Base-by-base conservation (phyloP, 2,329 filamentous ascomycete species). In the Amauroascus verrucosus region DNA sequence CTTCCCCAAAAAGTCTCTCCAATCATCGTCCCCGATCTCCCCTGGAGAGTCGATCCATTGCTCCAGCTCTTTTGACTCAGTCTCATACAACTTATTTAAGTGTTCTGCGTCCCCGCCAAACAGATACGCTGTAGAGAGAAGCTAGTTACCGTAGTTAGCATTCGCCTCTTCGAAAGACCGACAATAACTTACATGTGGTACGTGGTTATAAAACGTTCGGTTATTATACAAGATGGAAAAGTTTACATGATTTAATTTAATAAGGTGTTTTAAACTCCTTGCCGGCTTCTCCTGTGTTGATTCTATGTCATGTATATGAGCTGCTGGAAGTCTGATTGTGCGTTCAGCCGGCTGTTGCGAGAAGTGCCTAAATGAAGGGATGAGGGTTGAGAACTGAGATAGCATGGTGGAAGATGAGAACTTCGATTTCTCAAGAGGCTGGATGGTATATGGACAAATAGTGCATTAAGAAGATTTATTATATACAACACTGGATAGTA, bases 181-280 rank as follows among this genome's bases (percentile, higher is more conserved):
- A 24, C 22, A 40, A 33, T 28, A 50, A 63, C 75, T 56, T 70
- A 82, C 78, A 70, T 95, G 89, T 37, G 88, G 78, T 61, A 84
- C 76, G 70, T 95, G 86, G 64, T 97, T 97, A 72, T 93, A 82
- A 62, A 83, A 93, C 57, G 79, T 74, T 3, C 85, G 73, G 51
- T 85, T 67, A 66, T 90, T 82, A 67, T 86, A 93, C 52, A 95
- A 72, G 60, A 97, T 83, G 30, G 88, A 82, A 70, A 95, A 81
- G 66, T 93, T 95, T 60, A 84, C 84, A 72, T 98, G 93, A 67
- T 97, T 97, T 50, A 90, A 84, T 68, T 86, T 88, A 56, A 98
- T 69, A 13, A 98, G 75, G 70, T 97, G 89, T 72, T 95, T 96
- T 57, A 98, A 76, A 18, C 87, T 87, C 57, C 91, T 78, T 16